Conservation (phyloP, 2,329 filamentous ascomycete genomes). For the Cercospora berteroae region DNA sequence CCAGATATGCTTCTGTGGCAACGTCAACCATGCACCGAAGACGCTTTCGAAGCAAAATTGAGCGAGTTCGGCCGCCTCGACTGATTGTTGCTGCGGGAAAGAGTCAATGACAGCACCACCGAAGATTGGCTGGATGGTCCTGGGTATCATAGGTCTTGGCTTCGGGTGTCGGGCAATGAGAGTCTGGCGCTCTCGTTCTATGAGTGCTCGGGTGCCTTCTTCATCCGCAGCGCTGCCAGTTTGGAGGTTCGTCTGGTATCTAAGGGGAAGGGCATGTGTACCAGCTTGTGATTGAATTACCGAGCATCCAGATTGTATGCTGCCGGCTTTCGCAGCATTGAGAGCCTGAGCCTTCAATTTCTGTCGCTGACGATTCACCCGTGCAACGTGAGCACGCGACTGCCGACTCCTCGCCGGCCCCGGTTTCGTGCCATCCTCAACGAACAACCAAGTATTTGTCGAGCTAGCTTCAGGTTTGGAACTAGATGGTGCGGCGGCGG, state of each 20-base stretch:
- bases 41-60: conserved; percentile 14
- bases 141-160: background rate
- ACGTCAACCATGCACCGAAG: conserved; percentile 14
- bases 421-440: conserved; percentile 12
- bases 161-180: background rate
- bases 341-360: conserved; percentile 11
- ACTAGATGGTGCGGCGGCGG: background rate
- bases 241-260: background rate
- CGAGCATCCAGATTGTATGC: background rate
- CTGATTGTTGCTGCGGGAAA: conserved; percentile 6
- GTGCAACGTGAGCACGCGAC: conserved; percentile 20
- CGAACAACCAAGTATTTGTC: conserved; percentile 12
- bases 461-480: background rate
- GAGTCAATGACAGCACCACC: conserved; percentile 10
- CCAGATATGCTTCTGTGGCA: conserved; percentile 10
- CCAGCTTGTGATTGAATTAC: background rate
- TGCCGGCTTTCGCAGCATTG: background rate
- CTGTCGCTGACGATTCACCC: conserved; percentile 19
- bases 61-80: conserved; percentile 16
- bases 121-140: conserved; percentile 16
- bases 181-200: background rate
- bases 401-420: conserved; percentile 15
- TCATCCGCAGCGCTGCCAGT: background rate
- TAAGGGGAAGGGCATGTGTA: background rate
- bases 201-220: background rate